Evolutionary conservation across 2,329 filamentous ascomycete genomes (phyloP).

Genomic region (Elsinoe fawcettii): DNA sequence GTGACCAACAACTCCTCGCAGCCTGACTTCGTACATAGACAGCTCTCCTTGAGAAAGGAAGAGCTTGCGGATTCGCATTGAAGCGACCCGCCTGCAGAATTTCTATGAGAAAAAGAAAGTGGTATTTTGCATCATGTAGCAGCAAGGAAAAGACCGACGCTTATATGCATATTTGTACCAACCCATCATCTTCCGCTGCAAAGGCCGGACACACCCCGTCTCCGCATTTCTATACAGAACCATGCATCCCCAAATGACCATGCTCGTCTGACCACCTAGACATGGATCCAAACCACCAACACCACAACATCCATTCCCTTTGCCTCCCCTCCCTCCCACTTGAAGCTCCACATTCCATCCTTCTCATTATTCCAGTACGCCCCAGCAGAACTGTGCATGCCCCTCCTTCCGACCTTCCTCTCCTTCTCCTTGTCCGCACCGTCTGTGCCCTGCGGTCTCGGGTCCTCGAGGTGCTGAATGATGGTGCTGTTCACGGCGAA

Average conservation of each 20-base stretch:
- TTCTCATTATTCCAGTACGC: slow-evolving; percentile 88
- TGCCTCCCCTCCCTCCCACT: slow-evolving; percentile 57
- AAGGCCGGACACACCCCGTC: not conserved
- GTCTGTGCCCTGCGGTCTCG: slow-evolving; percentile 53
- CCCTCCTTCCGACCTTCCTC: slow-evolving; percentile 64
- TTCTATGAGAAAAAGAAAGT: slow-evolving; percentile 11
- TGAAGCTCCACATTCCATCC: slow-evolving; percentile 84
- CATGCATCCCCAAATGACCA: too few species aligned
- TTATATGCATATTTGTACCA: slow-evolving; percentile 4
- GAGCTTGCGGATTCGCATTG: too few species aligned
- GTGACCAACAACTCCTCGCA: too few species aligned
- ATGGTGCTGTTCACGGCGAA: slow-evolving; percentile 98
- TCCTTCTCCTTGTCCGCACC: slow-evolving; percentile 3
- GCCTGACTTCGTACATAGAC: too few species aligned
- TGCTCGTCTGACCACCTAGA: slow-evolving; percentile 42
- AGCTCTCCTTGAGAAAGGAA: too few species aligned
- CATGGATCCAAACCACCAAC: slow-evolving; percentile 63
- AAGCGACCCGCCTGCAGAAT: too few species aligned
- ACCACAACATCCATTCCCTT: slow-evolving; percentile 48
- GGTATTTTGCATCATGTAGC: slow-evolving; percentile 13
- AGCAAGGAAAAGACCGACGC: slow-evolving; percentile 10
- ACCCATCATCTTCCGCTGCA: not conserved
- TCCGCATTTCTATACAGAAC: not conserved
- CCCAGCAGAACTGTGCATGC: slow-evolving; percentile 80
- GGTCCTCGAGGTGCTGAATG: slow-evolving; percentile 80